Percentiles rank a stretch among this genome's conserved stretches.
These are phyloP conservation scores for Mycosphaerella arachidis DNA, from an alignment of 2,329 filamentous ascomycete genomes.

Conservation along the genomic window DNA sequence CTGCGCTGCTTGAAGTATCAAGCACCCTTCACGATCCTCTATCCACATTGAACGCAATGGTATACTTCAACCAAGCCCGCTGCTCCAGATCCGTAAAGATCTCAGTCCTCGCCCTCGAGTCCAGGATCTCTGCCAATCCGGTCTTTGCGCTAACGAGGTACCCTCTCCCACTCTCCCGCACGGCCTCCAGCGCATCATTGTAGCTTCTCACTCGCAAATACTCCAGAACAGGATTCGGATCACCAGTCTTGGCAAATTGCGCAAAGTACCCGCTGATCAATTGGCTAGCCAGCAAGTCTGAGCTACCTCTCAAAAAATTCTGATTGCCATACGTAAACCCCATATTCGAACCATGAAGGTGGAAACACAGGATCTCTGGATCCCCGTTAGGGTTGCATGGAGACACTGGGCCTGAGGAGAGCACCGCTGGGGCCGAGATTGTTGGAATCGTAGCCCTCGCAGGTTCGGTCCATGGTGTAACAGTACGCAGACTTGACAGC, in stretches of 20 bases:
- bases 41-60: conserved; percentile 42
- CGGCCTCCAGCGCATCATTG: conserved; percentile 27
- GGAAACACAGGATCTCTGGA: conserved; percentile 51
- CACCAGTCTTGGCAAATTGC: conserved; percentile 47
- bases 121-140: conserved; percentile 42
- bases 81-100: conserved; percentile 49
- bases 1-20: too few relatives aligned
- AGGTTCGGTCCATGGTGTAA: conserved; percentile 58
- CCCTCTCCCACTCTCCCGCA: conserved; percentile 35
- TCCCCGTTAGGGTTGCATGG: conserved; percentile 43
- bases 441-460: conserved; percentile 51
- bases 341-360: conserved; percentile 54
- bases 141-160: conserved; percentile 37
- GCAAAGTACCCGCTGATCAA: conserved; percentile 48
- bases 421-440: conserved; percentile 44
- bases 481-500: conserved; percentile 52
- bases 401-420: conserved; percentile 32
- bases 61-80: conserved; percentile 47
- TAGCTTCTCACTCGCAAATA: conserved; percentile 49
- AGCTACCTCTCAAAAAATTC: conserved; percentile 45
- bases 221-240: conserved; percentile 48
- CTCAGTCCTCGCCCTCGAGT: conserved; percentile 42
- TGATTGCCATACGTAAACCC: conserved; percentile 30
- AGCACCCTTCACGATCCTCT: conserved; percentile 9
- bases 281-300: conserved; percentile 47